Evolutionary conservation across 1,139 yeast species (phyloP), one percentile per base, ranked within the genome.

Genomic region (Meyerozyma sp.): DNA sequence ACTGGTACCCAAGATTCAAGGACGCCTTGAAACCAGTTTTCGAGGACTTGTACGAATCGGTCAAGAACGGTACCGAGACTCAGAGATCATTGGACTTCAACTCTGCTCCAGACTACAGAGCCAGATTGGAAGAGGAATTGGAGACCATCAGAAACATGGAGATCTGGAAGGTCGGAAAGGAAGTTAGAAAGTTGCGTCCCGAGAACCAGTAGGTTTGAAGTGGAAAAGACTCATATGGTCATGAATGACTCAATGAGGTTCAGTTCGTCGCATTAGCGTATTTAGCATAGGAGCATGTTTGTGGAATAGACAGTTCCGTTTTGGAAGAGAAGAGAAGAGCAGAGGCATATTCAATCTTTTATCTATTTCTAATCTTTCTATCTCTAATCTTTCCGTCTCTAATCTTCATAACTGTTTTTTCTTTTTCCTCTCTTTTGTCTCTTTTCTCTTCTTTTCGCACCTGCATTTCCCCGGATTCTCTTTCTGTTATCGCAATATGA

Each of bases 111-210:
- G 96, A 94, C 77, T 93, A 93, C 94, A 85, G 98, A 75, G 96
- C 83, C 63, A 90, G 82, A 79, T 84, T 91, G 69, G 97, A 91
- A 79, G 78, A 77, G 69, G 98, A 93, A 79, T 83, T 93, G 68
- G 81, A 85, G 73, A 80, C 79, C 66, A 93, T 93, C 78, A 88
- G 98, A 81, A 79, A 79, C 66, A 89, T 91, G 86, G 98, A 93
- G 81, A 93, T 93, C 93, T 93, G 98, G 98, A 86, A 74, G 68
- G 98, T 94, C 60, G 98, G 98, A 69, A 91, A 91, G 81, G 98
- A 93, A 80, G 98, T 93, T 59, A 91, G 98, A 84, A 91, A 91
- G 78, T 84, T 91, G 73, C 91, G 98, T 79, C 98, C 98, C 62
- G 98, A 91, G 79, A 91, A 93, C 93, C 82, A 85, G 72, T 90